These are phyloP conservation scores for Apiospora rasikravindrae DNA, from an alignment of 2,329 filamentous ascomycete genomes.

Conservation along the genomic window DNA sequence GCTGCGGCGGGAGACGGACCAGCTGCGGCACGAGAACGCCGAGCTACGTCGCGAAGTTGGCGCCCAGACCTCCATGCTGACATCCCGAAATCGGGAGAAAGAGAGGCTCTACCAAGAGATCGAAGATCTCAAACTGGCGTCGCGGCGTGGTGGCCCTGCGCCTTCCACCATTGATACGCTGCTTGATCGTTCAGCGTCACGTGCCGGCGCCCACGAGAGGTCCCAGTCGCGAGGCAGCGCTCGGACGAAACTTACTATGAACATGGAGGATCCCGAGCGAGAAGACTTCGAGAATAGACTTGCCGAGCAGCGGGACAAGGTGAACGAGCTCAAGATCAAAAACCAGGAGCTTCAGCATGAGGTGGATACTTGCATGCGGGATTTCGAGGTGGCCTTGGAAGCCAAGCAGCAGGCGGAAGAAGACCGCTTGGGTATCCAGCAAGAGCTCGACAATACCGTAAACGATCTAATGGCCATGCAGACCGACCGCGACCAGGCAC, in stretches of 20 bases:
- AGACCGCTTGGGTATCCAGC: conserved; percentile 68
- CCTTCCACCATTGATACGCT: conserved; percentile 83
- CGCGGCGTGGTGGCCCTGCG: conserved; percentile 70
- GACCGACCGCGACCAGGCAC: conserved; percentile 83
- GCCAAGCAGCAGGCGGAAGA: conserved; percentile 66
- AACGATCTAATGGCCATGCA: conserved; percentile 82
- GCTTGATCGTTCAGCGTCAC: conserved; percentile 90
- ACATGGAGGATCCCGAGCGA: conserved; percentile 74
- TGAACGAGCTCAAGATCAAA: conserved; percentile 84
- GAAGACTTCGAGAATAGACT: conserved; percentile 87
- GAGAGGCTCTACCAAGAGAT: conserved; percentile 96
- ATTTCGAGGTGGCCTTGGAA: conserved; percentile 76
- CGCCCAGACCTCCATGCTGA: conserved; percentile 96
- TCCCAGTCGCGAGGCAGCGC: conserved; percentile 77
- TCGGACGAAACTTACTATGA: conserved; percentile 65
- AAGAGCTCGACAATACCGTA: conserved; percentile 79
- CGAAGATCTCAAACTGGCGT: conserved; percentile 90
- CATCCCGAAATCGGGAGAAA: conserved; percentile 92
- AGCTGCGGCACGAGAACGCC: conserved; percentile 89
- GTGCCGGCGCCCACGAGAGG: conserved; percentile 71
- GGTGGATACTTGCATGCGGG: conserved; percentile 77
- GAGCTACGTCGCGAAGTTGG: conserved; percentile 91
- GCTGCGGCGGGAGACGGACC: conserved; percentile 69
- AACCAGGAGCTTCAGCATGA: conserved; percentile 89
- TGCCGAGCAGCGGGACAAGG: conserved; percentile 81